Evolutionary conservation across 129 eudicot genomes (phyloP), one percentile per base, ranked within the genome.

Genomic region (Tanacetum coccineum): DNA sequence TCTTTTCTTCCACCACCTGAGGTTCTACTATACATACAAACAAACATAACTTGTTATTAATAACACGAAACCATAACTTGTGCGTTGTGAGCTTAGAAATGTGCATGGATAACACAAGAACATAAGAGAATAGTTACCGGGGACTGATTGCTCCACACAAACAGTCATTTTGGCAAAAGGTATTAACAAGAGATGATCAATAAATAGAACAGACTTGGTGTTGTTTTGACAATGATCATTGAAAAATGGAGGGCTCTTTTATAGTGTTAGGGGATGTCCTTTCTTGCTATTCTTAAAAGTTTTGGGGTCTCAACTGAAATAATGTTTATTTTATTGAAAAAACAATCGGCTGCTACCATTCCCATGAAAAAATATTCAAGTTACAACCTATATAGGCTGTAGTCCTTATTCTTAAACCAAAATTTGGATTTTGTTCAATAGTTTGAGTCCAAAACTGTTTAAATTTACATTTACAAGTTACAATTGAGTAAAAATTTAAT

Each of bases 101-200:
- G 8, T 52, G 25, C 57, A 52, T 52, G 4, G 4, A 1, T 30
- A 30, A 3, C 36, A 30, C 5, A 0, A 30, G 3, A 30, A 30
- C 36, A 4, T 30, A 30, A 30, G 36, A 30, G 36, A 30, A 30
- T 3, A 10, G 13, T 14, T 86, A 90, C 97, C 91, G 13, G 73
- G 55, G 6, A 68, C 46, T 19, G 97, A 79, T 70, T 84, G 83
- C 45, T 86, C 95, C 60, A 90, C 42, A 22, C 46, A 72, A 52
- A 87, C 85, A 6, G 97, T 87, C 97, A 90, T 90, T 15, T 73
- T 76, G 10, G 10, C 4, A 13, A 11, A 9, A 30, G 5, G 0
- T 0, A 0, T 17, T 13, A 17, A 22, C 4, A 30, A 18, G 5
- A 40, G 26, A 30, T 44, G 19, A 13, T 39, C n/a, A 10, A 65